Evolutionary conservation across 139 green algal species (phyloP), one percentile per base, ranked within the genome.

Genomic region (Ettlia oleoabundans): DNA sequence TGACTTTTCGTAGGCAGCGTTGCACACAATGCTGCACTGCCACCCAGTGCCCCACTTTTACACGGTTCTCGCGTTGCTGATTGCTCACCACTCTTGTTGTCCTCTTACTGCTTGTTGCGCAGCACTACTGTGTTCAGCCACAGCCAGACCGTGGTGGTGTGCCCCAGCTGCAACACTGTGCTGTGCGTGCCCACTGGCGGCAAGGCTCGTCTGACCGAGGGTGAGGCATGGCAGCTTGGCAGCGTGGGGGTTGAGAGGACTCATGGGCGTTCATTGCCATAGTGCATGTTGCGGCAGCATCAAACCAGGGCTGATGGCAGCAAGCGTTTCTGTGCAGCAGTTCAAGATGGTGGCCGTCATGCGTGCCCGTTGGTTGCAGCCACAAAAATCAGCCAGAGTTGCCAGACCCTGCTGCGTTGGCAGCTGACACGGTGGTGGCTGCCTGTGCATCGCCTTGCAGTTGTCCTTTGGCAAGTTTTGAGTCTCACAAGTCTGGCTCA

Each of bases 71-170:
- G 67, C 38, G 2, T 18, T 58, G 40, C 67, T 55, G 38, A 22
- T 70, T 37, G 38, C 30, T 13, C 10, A 32, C 6, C 37, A 30
- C 13, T 2, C 61, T 21, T 30, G n/a, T 86, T 2, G 66, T 41
- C 42, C 15, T 78, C 47, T 83, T 42, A 53, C 35, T 24, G n/a
- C n/a, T n/a, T n/a, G n/a, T n/a, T n/a, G n/a, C 87, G 91, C 94
- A 98, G 94, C 85, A 99, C 97, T n/a, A 99, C 97, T 28, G 96
- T 99, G 70, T 99, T 99, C 91, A 95, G 89, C 53, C 96, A 99
- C 88, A 94, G 89, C 42, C 97, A 99, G 92, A 97, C 95, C 22
- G 97, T 99, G 40, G 97, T 99, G 35, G 86, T 98, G 43, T 99
- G 97, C 94, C 91, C 93, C 71, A 97, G 87, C 89, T 99, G 97